These are phyloP conservation scores for Calonectria pseudoturangicola DNA, from an alignment of 2,329 filamentous ascomycete genomes.

Conservation along the genomic window DNA sequence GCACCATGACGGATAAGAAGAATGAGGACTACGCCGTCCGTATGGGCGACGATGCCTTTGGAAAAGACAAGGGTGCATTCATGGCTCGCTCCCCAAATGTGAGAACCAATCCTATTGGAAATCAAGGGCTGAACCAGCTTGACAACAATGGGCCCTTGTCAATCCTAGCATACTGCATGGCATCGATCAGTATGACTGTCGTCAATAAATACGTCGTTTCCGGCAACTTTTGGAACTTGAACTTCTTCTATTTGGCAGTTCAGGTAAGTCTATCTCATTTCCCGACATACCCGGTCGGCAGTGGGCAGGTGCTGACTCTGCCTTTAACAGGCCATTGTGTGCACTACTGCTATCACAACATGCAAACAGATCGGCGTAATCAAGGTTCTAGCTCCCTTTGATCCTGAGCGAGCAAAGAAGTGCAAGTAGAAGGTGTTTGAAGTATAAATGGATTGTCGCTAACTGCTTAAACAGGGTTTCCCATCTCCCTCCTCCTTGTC, in stretches of 20 bases:
- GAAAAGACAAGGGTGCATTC: conserved; percentile 73
- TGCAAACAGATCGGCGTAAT: conserved; percentile 90
- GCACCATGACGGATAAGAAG: conserved; percentile 88
- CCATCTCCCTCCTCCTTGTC: conserved; percentile 94
- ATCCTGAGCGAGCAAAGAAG: conserved; percentile 90
- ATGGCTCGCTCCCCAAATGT: conserved; percentile 56
- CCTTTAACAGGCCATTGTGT: conserved; percentile 84
- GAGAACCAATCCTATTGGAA: conserved; percentile 45
- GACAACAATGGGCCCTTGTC: conserved; percentile 87
- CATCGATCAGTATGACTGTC: conserved; percentile 99
- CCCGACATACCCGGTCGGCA: neutral
- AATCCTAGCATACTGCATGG: conserved; percentile 92
- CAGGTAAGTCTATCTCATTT: conserved; percentile 78
- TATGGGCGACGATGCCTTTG: conserved; percentile 75
- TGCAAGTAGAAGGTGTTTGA: conserved; percentile 74
- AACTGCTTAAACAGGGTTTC: conserved; percentile 82
- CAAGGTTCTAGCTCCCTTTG: conserved; percentile 87
- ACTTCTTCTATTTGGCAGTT: conserved; percentile 93
- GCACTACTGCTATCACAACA: conserved; percentile 86
- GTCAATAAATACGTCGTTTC: conserved; percentile 99
- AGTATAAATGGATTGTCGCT: neutral
- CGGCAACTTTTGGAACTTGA: conserved; percentile 92
- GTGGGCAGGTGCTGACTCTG: conserved; percentile 28
- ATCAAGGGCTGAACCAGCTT: conserved; percentile 62
- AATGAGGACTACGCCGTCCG: conserved; percentile 86